Percentiles rank a stretch among this genome's conserved stretches.
Evolutionary conservation across 768 basidiomycete species (phyloP).

Genomic region (Collybia nuda): DNA sequence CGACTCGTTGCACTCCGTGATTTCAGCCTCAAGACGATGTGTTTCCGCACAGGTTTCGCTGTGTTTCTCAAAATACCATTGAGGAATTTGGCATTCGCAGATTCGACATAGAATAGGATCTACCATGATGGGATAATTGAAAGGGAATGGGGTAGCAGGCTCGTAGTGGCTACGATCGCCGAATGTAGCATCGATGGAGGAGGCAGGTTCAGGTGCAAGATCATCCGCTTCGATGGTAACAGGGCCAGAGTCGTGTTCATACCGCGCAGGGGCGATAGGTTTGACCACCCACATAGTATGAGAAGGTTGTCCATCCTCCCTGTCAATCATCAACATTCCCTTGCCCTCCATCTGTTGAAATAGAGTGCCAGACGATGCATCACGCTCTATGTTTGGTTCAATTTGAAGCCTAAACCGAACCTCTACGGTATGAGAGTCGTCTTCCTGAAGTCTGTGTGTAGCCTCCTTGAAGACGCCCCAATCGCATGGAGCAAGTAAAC

Average conservation of each 20-base stretch:
- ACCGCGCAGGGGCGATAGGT: conserved; percentile 71
- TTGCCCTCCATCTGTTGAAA: conserved; percentile 95
- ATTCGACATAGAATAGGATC: conserved; percentile 93
- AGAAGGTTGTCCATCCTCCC: conserved; percentile 81
- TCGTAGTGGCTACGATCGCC: conserved; percentile 35
- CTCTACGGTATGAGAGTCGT: conserved; percentile 94
- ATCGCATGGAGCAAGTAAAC: conserved; percentile 76
- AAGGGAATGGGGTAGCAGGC: conserved; percentile 71
- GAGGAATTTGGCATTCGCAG: conserved; percentile 93
- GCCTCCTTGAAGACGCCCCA: conserved; percentile 85
- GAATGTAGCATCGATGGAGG: conserved; percentile 36
- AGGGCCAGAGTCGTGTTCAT: conserved; percentile 63
- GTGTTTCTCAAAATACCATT: conserved; percentile 99
- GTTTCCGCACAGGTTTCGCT: conserved; percentile 98
- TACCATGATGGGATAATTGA: conserved; percentile 73
- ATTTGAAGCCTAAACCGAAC: conserved; percentile 86
- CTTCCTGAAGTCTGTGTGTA: conserved; percentile 78
- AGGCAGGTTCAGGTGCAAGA: conserved; percentile 40
- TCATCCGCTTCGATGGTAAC: conserved; percentile 55
- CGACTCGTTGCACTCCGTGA: conserved; percentile 90
- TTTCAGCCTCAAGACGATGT: conserved; percentile 94
- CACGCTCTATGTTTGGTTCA: conserved; percentile 57
- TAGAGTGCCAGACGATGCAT: conserved; percentile 50
- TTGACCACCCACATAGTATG: conserved; percentile 99
- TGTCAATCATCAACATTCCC: conserved; percentile 97